A percentile compares a stretch with the other conserved stretches of the same genome.
Conservation (phyloP, 495 filamentous ascomycete species). For the Parathielavia appendiculata region DNA sequence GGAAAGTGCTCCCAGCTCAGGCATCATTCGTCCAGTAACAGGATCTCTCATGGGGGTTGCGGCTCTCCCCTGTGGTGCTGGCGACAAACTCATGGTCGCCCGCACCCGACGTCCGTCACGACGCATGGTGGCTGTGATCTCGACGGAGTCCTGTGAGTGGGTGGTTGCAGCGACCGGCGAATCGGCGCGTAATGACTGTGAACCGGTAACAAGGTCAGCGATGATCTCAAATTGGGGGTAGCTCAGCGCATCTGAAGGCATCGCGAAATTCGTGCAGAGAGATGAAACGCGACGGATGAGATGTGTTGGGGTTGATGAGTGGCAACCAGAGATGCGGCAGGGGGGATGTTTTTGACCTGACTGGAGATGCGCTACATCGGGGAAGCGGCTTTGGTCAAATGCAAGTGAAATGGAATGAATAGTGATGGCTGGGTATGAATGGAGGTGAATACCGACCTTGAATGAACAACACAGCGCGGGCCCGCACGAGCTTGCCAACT, state of each 20-base stretch:
- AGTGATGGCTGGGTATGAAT: conserved; percentile 5
- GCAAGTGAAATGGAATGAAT: neutral
- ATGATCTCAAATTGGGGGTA: neutral
- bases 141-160: neutral
- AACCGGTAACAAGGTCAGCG: conserved; percentile 8
- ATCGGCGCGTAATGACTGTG: neutral
- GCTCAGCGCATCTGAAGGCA: neutral
- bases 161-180: neutral
- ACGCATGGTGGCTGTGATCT: conserved; percentile 19
- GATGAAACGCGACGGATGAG: neutral
- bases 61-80: neutral
- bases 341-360: neutral
- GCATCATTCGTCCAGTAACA: neutral
- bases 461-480: conserved; percentile 15
- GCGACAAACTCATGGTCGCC: conserved; percentile 3
- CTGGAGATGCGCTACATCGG: neutral
- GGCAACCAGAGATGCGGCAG: neutral
- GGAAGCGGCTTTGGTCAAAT: neutral
- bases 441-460: neutral
- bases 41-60: conserved; percentile 1
- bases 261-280: neutral
- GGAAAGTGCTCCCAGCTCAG: neutral
- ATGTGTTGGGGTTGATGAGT: neutral
- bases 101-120: conserved; percentile 13
- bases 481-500: too few species aligned